phyloP scores from a whole-genome alignment of 306 rosid species.

The Cicer cuneatum region DNA sequence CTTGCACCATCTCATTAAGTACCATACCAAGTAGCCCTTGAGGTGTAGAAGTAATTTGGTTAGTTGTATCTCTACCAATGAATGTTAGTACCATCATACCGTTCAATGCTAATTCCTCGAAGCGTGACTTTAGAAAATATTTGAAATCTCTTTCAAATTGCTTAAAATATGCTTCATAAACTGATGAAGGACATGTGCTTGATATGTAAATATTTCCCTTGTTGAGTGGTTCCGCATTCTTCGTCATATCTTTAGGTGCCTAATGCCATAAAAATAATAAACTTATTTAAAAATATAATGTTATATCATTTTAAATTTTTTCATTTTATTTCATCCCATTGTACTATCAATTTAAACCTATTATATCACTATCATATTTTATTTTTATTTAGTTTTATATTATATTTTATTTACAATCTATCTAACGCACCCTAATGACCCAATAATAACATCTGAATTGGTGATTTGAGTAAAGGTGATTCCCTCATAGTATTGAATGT shows the following conservation, averaged over 20 bases:
- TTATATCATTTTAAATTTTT: too few relatives aligned
- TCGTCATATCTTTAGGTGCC: constrained; percentile 4
- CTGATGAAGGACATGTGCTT: constrained; percentile 46
- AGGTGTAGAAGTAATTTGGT: neutral
- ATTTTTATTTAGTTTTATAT: too few relatives aligned
- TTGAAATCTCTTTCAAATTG: constrained; percentile 51
- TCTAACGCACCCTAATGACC: too few relatives aligned
- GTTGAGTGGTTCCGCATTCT: constrained; percentile 10
- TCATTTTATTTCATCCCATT: too few relatives aligned
- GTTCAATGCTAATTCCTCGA: neutral
- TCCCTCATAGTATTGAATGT: too few relatives aligned
- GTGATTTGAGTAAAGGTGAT: too few relatives aligned
- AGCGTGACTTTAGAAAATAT: neutral
- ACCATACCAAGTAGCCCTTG: constrained; percentile 43
- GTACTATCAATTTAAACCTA: too few relatives aligned
- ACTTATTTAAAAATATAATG: too few relatives aligned
- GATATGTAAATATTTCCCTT: constrained; percentile 40
- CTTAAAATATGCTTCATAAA: constrained; percentile 35
- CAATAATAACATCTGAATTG: too few relatives aligned
- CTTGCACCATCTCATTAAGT: constrained; percentile 55
- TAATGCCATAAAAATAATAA: neutral
- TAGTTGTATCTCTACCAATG: constrained; percentile 30
- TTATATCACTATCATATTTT: too few relatives aligned
- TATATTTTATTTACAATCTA: too few relatives aligned
- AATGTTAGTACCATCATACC: constrained; percentile 57